Evolutionary conservation across 208 protist genomes (phyloP), one percentile per base, ranked within the genome.

Genomic region (Crithidia acanthocephali): DNA sequence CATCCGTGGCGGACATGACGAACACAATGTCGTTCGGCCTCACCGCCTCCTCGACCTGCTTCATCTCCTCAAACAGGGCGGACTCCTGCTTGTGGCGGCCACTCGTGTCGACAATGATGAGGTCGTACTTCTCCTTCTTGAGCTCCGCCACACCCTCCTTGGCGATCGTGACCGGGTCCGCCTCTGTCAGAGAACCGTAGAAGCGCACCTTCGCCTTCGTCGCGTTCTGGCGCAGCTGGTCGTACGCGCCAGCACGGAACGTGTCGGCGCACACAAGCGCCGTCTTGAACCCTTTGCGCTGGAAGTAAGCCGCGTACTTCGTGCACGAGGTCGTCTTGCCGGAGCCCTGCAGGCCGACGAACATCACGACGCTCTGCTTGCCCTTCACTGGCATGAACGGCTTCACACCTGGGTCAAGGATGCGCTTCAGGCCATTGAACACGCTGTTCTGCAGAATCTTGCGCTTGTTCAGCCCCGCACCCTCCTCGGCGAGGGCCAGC

Each of bases 51-150:
- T 90, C 73, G 11, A 98, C 83, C 78, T 99, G 91, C 78, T 99
- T 88, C 98, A 99, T 99, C 83, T 99, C 99, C 61, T 99, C 97
- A 78, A 99, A 99, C 9, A 99, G 87, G 1, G 91, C 93, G 11
- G 77, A 84, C 83, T 99, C 98, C 90, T 99, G 98, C 76, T 98
- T 99, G 83, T 99, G 99, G 5, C 99, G 86, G 42, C 98, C 99
- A 47, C 90, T 98, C 6, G 99, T 99, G 88, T 99, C 99, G 8
- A 99, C 97, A 60, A 99, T 99, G 75, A 99, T 99, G 42, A 99
- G 90, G 48, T 99, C 98, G 63, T 94, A 97, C 72, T 92, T 95
- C 63, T 99, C 95, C 68, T 93, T 84, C 73, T 98, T 98, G 60
- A 99, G 98, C 65, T 99, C 92, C 37, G 90, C 85, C 33, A 99